phyloP scores from a whole-genome alignment of 768 basidiomycete genomes.

The Boletus speciosus region DNA sequence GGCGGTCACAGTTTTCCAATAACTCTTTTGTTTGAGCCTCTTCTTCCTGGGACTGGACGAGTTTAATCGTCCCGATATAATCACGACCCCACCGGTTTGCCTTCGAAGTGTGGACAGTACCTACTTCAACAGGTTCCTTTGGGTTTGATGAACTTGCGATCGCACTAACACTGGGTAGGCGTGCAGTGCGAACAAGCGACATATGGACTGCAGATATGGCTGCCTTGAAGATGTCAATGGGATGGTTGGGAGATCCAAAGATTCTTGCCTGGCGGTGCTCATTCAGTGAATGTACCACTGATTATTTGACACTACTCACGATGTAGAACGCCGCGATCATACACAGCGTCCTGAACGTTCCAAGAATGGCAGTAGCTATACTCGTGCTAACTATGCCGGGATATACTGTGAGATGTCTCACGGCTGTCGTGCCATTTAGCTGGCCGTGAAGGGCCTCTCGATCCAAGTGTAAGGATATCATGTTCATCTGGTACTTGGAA shows the following conservation, averaged over 20 bases:
- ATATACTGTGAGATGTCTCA: conserved; percentile 58
- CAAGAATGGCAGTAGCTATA: conserved; percentile 48
- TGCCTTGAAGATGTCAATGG: conserved; percentile 58
- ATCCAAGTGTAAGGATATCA: conserved; percentile 58
- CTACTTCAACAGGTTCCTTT: conserved; percentile 12
- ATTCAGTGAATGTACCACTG: conserved; percentile 1
- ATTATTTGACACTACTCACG: conserved; percentile 39
- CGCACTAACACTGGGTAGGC: conserved; percentile 37
- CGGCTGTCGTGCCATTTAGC: conserved; percentile 8
- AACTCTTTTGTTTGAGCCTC: conserved; percentile 45
- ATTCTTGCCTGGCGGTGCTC: conserved; percentile 53
- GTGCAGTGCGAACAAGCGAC: conserved; percentile 54
- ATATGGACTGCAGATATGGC: conserved; percentile 66
- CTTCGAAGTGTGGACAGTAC: conserved; percentile 51
- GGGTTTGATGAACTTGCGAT: conserved; percentile 3
- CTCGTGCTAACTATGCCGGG: conserved; percentile 71
- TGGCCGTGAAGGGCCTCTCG: conserved; percentile 34
- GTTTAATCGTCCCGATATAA: conserved; percentile 45
- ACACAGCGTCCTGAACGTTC: conserved; percentile 41
- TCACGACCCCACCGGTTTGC: conserved; percentile 56
- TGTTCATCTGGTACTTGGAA: conserved; percentile 75
- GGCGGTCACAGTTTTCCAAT: conserved; percentile 51
- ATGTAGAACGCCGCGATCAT: conserved; percentile 61
- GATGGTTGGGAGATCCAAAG: conserved; percentile 64
- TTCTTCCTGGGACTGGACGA: conserved; percentile 52